Conservation (phyloP, 352 stramenopile genomes). For the Phytophthora lateralis region DNA sequence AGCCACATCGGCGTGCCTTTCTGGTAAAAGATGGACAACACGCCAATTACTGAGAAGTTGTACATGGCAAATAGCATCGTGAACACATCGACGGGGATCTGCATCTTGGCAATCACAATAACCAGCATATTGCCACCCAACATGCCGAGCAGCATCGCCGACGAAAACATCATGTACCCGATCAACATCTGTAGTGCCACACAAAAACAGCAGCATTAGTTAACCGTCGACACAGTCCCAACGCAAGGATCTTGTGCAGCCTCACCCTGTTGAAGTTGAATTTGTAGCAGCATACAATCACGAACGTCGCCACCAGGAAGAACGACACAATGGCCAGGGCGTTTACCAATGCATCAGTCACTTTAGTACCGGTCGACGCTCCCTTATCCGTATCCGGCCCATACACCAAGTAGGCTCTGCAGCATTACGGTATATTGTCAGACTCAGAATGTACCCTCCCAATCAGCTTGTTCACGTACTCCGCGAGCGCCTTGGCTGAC, state of each 20-base stretch:
- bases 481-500: constrained; percentile 70
- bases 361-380: constrained; percentile 68
- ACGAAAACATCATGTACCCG: constrained; percentile 93
- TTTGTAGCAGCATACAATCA: constrained; percentile 92
- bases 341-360: constrained; percentile 84
- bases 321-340: constrained; percentile 90
- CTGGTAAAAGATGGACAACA: constrained; percentile 92
- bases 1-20: constrained; percentile 83
- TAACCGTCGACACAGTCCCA: background rate
- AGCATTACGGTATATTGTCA: constrained; percentile 1
- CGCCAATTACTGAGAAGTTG: constrained; percentile 92
- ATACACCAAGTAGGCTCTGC: constrained; percentile 84
- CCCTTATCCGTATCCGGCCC: constrained; percentile 54
- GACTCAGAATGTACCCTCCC: background rate
- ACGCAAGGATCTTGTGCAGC: constrained; percentile 2
- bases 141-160: constrained; percentile 82
- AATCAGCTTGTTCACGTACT: constrained; percentile 43
- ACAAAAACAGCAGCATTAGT: constrained; percentile 1
- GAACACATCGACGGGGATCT: constrained; percentile 64
- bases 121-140: constrained; percentile 86
- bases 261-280: constrained; percentile 86
- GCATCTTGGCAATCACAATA: constrained; percentile 67
- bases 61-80: constrained; percentile 86
- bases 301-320: constrained; percentile 89
- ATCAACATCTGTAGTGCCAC: constrained; percentile 58